Evolutionary conservation across 1,284 basidiomycete species (phyloP).

Genomic region (Lentinula novae-zelandiae): DNA sequence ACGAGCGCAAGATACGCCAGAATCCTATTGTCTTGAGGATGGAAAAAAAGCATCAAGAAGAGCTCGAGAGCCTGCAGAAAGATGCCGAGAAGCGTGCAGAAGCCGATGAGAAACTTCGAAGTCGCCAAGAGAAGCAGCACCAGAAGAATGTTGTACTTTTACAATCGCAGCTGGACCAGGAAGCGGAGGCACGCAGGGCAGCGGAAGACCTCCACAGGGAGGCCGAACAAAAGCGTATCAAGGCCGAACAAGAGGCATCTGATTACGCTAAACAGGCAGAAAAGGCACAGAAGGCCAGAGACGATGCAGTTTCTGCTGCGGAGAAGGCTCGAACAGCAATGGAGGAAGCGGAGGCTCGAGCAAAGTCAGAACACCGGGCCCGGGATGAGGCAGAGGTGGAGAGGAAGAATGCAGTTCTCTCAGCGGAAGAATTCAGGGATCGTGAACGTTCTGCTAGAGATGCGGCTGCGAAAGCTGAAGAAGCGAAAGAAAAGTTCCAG

Average conservation of each 20-base stretch:
- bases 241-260: slow-evolving; percentile 1
- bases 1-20: background rate
- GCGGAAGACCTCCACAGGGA: background rate
- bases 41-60: slow-evolving; percentile 4
- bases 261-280: slow-evolving; percentile 2
- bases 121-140: background rate
- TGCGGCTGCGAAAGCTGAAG: background rate
- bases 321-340: slow-evolving; percentile 2
- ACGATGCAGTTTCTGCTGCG: slow-evolving; percentile 1
- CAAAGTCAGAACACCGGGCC: background rate
- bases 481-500: background rate
- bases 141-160: background rate
- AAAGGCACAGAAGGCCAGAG: slow-evolving; percentile 3
- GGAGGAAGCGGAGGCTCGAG: slow-evolving; percentile 1
- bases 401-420: background rate
- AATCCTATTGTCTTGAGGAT: slow-evolving; percentile 1
- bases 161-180: slow-evolving; percentile 5
- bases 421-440: background rate
- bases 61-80: background rate
- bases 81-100: background rate
- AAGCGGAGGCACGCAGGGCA: background rate
- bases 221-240: background rate
- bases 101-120: background rate
- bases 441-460: slow-evolving; percentile 3
- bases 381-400: slow-evolving; percentile 1